phyloP scores from a whole-genome alignment of 202 grass and related monocot species.

The Dendrocalamus latiflorus region DNA sequence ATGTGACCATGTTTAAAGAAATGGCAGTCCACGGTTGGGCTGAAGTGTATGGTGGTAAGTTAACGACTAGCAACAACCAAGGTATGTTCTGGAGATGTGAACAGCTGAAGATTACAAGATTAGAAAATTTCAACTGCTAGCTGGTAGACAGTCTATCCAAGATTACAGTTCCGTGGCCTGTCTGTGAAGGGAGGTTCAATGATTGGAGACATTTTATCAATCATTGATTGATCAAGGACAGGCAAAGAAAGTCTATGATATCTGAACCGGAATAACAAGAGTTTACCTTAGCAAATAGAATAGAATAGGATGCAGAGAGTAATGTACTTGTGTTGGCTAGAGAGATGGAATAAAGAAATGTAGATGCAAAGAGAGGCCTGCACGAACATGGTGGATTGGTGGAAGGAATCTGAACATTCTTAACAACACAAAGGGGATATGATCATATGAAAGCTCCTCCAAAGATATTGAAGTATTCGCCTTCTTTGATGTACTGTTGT shows the following conservation, averaged over 20 bases:
- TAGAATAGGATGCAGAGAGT: constrained; percentile 1
- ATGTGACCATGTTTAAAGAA: constrained; percentile 30
- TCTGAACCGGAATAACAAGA: constrained; percentile 24
- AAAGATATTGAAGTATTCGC: background rate
- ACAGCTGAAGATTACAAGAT: constrained; percentile 24
- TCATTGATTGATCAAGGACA: constrained; percentile 39
- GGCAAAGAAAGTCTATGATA: constrained; percentile 28
- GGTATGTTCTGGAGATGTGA: background rate
- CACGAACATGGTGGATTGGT: constrained; percentile 42
- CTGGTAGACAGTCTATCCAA: constrained; percentile 38
- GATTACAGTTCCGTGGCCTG: constrained; percentile 35
- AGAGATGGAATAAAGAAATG: constrained; percentile 37
- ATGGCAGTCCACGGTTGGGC: constrained; percentile 35
- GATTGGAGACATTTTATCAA: constrained; percentile 40
- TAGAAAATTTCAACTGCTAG: constrained; percentile 45
- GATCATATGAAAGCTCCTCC: background rate
- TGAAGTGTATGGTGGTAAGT: constrained; percentile 9
- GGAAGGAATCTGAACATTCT: constrained; percentile 42
- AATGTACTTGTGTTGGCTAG: constrained; percentile 1
- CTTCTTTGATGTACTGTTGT: constrained; percentile 5
- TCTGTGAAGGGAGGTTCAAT: constrained; percentile 25
- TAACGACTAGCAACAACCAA: constrained; percentile 3
- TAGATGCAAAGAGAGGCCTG: constrained; percentile 33
- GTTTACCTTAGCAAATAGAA: constrained; percentile 30
- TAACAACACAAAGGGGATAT: constrained; percentile 16